These are phyloP conservation scores for Chalara sp. DNA, from an alignment of 2,329 filamentous ascomycete species.

Conservation along the genomic window DNA sequence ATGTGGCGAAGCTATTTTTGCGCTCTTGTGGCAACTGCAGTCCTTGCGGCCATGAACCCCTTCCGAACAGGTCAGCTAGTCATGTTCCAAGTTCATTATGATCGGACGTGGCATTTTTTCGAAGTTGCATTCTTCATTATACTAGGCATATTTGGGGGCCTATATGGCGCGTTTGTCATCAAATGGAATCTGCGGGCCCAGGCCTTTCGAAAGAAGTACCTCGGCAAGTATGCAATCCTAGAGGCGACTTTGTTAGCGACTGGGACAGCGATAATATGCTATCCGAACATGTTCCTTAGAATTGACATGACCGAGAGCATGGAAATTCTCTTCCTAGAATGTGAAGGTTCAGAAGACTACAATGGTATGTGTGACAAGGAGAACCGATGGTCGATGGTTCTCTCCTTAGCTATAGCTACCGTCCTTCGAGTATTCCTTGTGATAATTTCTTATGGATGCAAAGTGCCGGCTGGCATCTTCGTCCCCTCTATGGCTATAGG, in stretches of 20 bases:
- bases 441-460: slow-evolving; percentile 94
- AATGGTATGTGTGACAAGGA: slow-evolving; percentile 78
- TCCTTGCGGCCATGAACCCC: slow-evolving; percentile 92
- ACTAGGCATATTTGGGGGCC: slow-evolving; percentile 84
- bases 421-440: slow-evolving; percentile 76
- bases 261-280: slow-evolving; percentile 86
- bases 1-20: slow-evolving; percentile 99
- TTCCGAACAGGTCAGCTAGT: slow-evolving; percentile 95
- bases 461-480: slow-evolving; percentile 96
- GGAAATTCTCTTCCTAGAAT: slow-evolving; percentile 95
- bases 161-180: slow-evolving; percentile 95
- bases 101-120: slow-evolving; percentile 96
- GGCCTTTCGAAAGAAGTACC: slow-evolving; percentile 88
- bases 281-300: slow-evolving; percentile 87
- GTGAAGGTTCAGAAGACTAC: slow-evolving; percentile 82
- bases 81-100: slow-evolving; percentile 98
- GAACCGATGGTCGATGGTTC: slow-evolving; percentile 70
- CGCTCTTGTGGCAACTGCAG: slow-evolving; percentile 87
- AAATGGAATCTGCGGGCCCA: slow-evolving; percentile 93
- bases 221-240: slow-evolving; percentile 74
- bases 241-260: slow-evolving; percentile 81
- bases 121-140: slow-evolving; percentile 89
- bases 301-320: slow-evolving; percentile 99
- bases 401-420: slow-evolving; percentile 74
- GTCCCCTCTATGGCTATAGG: slow-evolving; percentile 97